These are phyloP conservation scores for Pichia gijzeniarum DNA, from an alignment of 805 yeast genomes.

Conservation along the genomic window DNA sequence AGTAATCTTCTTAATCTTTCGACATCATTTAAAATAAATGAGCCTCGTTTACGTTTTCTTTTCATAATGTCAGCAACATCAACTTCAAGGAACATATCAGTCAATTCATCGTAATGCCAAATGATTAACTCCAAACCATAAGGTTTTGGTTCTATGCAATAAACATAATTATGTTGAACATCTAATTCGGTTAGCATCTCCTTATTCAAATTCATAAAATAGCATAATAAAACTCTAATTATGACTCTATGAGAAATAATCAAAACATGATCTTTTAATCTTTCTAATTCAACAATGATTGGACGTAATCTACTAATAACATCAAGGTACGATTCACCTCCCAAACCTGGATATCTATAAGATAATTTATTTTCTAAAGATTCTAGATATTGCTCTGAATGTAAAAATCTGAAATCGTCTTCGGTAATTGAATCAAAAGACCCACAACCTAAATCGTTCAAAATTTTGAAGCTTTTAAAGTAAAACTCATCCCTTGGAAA, in stretches of 20 bases:
- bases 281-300: constrained; percentile 31
- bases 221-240: constrained; percentile 31
- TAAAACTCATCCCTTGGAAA: constrained; percentile 27
- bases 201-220: constrained; percentile 32
- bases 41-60: constrained; percentile 28
- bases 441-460: constrained; percentile 33
- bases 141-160: constrained; percentile 35
- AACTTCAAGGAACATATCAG: constrained; percentile 33
- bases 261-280: constrained; percentile 31
- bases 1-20: constrained; percentile 13
- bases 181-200: constrained; percentile 34
- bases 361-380: constrained; percentile 27
- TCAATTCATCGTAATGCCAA: constrained; percentile 31
- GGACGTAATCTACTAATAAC: constrained; percentile 32
- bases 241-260: constrained; percentile 32
- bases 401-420: constrained; percentile 23
- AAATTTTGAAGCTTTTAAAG: constrained; percentile 29
- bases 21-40: constrained; percentile 18
- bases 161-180: constrained; percentile 31
- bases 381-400: constrained; percentile 25
- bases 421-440: constrained; percentile 29
- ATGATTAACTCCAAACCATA: constrained; percentile 33
- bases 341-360: constrained; percentile 32
- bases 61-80: constrained; percentile 33
- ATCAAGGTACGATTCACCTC: constrained; percentile 35